Percentiles rank a stretch among this genome's conserved stretches.
Conservation (phyloP, 768 basidiomycete species). For the Boletus sp. region DNA sequence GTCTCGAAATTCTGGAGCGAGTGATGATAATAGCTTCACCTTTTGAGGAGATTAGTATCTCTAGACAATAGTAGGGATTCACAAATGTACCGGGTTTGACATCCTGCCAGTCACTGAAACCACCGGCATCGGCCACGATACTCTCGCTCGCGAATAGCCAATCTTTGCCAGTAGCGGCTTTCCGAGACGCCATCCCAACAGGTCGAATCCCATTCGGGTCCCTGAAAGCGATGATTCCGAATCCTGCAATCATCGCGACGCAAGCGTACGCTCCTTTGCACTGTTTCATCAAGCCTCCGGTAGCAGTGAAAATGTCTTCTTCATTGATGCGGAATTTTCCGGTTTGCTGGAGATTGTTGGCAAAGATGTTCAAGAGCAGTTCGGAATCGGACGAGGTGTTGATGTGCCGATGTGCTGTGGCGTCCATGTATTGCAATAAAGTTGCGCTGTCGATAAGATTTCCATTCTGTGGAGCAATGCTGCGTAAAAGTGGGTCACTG, state of each 20-base stretch:
- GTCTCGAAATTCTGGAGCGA: conserved; percentile 66
- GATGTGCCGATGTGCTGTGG: conserved; percentile 95
- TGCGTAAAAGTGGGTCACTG: conserved; percentile 1
- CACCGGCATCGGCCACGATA: conserved; percentile 91
- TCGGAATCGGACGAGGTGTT: conserved; percentile 99
- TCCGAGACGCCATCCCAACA: conserved; percentile 78
- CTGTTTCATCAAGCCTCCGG: conserved; percentile 83
- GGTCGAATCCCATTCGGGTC: conserved; percentile 98
- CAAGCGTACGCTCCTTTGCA: conserved; percentile 95
- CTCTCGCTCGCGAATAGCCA: conserved; percentile 94
- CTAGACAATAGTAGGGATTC: not conserved
- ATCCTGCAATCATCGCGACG: conserved; percentile 98
- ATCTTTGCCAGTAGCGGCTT: conserved; percentile 59
- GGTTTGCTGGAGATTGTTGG: conserved; percentile 95
- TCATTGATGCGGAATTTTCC: conserved; percentile 99
- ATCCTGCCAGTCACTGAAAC: conserved; percentile 91
- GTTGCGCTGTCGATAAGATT: conserved; percentile 91
- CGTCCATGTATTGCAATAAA: conserved; percentile 92
- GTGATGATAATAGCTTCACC: conserved; percentile 98
- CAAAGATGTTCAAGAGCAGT: conserved; percentile 94
- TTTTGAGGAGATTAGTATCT: conserved; percentile 36
- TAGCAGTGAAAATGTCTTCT: conserved; percentile 96
- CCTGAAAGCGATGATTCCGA: conserved; percentile 96
- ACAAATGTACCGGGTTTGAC: conserved; percentile 73
- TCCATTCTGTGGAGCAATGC: conserved; percentile 68